Evolutionary conservation across 2,329 filamentous ascomycete species (phyloP), one percentile per base, ranked within the genome.

Genomic region (Neurospora crassa): DNA sequence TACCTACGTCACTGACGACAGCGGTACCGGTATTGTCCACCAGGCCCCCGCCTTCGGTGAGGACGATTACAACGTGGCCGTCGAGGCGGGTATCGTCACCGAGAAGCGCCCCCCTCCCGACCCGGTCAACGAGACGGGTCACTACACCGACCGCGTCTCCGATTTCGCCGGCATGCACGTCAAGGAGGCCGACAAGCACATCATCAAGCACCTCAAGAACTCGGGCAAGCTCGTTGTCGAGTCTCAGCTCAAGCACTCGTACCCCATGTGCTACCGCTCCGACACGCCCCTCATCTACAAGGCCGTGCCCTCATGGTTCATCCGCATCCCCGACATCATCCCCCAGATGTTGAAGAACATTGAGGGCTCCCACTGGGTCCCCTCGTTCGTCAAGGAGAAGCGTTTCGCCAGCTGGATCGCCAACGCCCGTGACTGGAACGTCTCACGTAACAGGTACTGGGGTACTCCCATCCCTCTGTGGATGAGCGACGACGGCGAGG

Each of bases 381-480:
- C 95, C 1, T 89, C 87, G 1, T 92, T 92, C 76, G 94, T 98
- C 73, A 97, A 97, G 81, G 94, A 97, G 77, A 92, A 91, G 79
- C 90, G 95, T 16, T 98, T 98, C 77, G 88, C 91, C 67, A 96
- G 90, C 82, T 97, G 95, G 95, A 95, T 98, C 74, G 85, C 87
- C 72, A 95, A 95, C 78, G 94, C 95, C 16, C 90, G 91, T 72
- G 95, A 98, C 81, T 98, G 95, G 95, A 97, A 97, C 79, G 91
- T 98, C 41, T 96, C 93, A 70, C 87, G 95, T 75, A 97, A 97
- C 80, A 88, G 95, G 71, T 98, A 96, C 82, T 97, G 95, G 95
- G 95, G 95, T 69, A 97, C 94, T 0, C 94, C 94, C 1, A 89
- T 97, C 72, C 94, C 94, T 7, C 82, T 97, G 43, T 98, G 95